Percentiles rank a stretch among this genome's conserved stretches.
Evolutionary conservation across 495 filamentous ascomycete species (phyloP).

Genomic region (Xylaria grammica): DNA sequence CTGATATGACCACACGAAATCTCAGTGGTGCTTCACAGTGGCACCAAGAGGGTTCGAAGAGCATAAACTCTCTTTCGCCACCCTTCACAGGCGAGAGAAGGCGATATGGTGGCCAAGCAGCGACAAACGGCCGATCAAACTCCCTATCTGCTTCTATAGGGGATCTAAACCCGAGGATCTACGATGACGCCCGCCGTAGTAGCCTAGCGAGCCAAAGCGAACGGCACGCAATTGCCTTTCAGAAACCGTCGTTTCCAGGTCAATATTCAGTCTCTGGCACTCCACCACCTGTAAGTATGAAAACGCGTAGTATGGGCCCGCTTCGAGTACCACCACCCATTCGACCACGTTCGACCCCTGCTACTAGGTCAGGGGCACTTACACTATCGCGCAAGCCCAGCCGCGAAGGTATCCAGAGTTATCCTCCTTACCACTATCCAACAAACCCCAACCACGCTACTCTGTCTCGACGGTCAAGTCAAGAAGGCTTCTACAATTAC

Average conservation of each 20-base stretch:
- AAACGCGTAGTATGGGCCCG: conserved; percentile 36
- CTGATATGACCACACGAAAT: background rate
- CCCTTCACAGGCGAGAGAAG: background rate
- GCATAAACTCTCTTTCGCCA: background rate
- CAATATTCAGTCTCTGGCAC: conserved; percentile 34
- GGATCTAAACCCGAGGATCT: conserved; percentile 15
- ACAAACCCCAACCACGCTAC: conserved; percentile 19
- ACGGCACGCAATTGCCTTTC: conserved; percentile 18
- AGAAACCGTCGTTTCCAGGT: conserved; percentile 15
- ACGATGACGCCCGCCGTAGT: background rate
- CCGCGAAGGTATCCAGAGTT: conserved; percentile 41
- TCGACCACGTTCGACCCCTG: conserved; percentile 45
- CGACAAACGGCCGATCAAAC: conserved; percentile 1
- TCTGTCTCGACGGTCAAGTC: conserved; percentile 36
- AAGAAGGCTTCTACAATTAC: conserved; percentile 39
- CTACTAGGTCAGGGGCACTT: conserved; percentile 22
- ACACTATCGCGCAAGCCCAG: conserved; percentile 36
- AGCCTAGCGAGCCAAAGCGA: conserved; percentile 8
- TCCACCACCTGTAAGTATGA: conserved; percentile 43
- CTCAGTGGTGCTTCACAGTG: conserved; percentile 1
- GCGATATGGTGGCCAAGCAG: background rate
- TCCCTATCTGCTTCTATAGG: conserved; percentile 15
- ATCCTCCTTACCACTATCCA: conserved; percentile 23
- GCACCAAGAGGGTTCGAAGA: background rate
- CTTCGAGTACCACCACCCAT: conserved; percentile 48